These are phyloP conservation scores for Paramyrothecium roridum DNA, from an alignment of 2,329 filamentous ascomycete genomes.

Conservation along the genomic window DNA sequence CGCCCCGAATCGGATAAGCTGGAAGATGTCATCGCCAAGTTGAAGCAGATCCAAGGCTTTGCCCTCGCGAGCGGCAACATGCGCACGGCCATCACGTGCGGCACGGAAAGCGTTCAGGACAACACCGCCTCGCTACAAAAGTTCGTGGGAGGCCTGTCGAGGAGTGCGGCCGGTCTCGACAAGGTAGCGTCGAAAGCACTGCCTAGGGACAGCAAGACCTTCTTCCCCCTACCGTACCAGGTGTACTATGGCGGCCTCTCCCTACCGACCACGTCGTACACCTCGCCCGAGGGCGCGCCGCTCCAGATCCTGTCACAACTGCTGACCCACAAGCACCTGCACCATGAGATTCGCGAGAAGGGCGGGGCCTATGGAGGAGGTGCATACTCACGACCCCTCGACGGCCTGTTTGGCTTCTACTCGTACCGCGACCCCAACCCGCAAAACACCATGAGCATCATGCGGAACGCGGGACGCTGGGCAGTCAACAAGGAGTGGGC, in stretches of 20 bases:
- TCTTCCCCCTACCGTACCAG: conserved; percentile 94
- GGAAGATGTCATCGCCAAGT: conserved; percentile 72
- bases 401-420: conserved; percentile 90
- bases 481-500: conserved; percentile 79
- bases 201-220: conserved; percentile 63
- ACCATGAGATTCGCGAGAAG: conserved; percentile 97
- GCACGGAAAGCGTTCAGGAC: conserved; percentile 62
- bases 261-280: conserved; percentile 81
- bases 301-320: conserved; percentile 88
- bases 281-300: conserved; percentile 68
- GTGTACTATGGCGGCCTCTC: conserved; percentile 90
- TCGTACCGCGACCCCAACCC: conserved; percentile 97
- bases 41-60: conserved; percentile 80
- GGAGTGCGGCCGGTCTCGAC: conserved; percentile 35
- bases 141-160: conserved; percentile 55
- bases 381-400: conserved; percentile 75
- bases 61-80: conserved; percentile 68
- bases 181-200: conserved; percentile 27
- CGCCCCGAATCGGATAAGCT: conserved; percentile 68
- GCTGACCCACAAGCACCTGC: conserved; percentile 92
- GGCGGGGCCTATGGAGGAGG: conserved; percentile 94
- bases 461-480: conserved; percentile 78
- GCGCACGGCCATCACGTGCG: conserved; percentile 83
- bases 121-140: conserved; percentile 70
- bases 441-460: conserved; percentile 79